Evolutionary conservation across 805 yeast species (phyloP), one percentile per base, ranked within the genome.

Genomic region (Brettanomyces nanus): DNA sequence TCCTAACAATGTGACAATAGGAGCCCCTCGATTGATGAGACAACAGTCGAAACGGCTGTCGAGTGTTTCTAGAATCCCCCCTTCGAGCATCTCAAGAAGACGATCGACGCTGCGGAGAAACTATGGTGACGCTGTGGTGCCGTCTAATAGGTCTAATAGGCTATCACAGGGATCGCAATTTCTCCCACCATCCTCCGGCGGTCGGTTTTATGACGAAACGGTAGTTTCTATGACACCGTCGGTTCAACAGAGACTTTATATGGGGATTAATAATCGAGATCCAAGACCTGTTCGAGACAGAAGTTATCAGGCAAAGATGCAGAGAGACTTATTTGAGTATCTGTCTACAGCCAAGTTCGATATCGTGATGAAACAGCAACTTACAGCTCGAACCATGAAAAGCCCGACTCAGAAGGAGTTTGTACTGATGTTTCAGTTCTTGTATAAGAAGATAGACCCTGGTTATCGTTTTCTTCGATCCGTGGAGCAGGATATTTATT

Each of bases 321-420:
- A 77, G 46, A 77, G 77, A 41, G 83, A 81, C 36, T 69, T 86
- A 14, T 72, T 69, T 51, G 80, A 77, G 21, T 89, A 75, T 54
- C 61, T 87, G 36, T 61, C 68, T 4, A 61, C 65, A 7, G 74
- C 80, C 54, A 73, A 74, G 52, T 87, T 84, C 57, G 95, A 84
- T 51, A 62, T 74, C 26, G 90, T 82, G 41, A 79, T 77, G 67
- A 79, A 77, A 47, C 85, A 80, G 45, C 73, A 85, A 3, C 58
- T 87, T 17, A 69, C 84, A 3, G 63, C 69, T 7, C 78, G 76
- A 52, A 74, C 85, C 2, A 63, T 87, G 41, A 71, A 65, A 46
- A 75, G 69, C 45, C 96, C 96, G 14, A 86, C 95, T 0, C 96
- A 87, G 52, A 84, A 82, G 52, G 95, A 85, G 47, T 87, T 87